phyloP scores from a whole-genome alignment of 2,329 filamentous ascomycete species.

The Capronia americana region DNA sequence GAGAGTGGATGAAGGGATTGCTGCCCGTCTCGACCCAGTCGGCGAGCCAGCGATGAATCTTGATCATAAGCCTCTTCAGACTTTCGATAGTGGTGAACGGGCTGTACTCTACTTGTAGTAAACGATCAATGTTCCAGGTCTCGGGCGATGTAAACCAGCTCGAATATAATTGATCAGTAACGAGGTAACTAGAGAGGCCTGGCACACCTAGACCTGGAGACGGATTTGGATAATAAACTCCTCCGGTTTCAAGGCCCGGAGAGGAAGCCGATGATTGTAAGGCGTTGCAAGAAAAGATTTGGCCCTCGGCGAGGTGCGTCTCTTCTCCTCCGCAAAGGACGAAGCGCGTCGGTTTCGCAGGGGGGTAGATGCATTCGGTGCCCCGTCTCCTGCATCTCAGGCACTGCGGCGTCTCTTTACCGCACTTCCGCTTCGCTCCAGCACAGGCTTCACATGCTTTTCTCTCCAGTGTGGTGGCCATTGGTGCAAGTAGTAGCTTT shows the following conservation, averaged over 20 bases:
- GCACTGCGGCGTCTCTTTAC: conserved; percentile 12
- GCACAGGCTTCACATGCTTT: conserved; percentile 11
- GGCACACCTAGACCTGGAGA: neutral
- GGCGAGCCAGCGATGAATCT: conserved; percentile 37
- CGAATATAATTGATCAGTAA: too few relatives aligned
- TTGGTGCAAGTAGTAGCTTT: neutral
- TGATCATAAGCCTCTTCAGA: neutral
- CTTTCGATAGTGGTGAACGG: neutral
- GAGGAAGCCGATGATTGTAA: neutral
- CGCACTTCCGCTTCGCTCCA: conserved; percentile 17
- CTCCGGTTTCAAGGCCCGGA: neutral
- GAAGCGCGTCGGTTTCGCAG: neutral
- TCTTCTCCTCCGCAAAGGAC: conserved; percentile 7
- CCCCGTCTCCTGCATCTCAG: conserved; percentile 4
- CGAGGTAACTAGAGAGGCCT: neutral
- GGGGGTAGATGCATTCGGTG: conserved; percentile 12
- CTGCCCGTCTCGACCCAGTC: conserved; percentile 42
- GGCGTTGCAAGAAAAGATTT: neutral
- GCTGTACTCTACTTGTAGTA: neutral
- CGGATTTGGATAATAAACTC: neutral
- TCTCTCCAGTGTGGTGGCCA: conserved; percentile 20
- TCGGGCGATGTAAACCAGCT: neutral
- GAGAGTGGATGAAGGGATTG: conserved; percentile 45
- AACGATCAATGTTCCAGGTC: neutral
- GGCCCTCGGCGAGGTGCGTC: neutral